A percentile compares a stretch with the other conserved stretches of the same genome.
These are phyloP conservation scores for Arachnomyces sp. DNA, from an alignment of 2,329 filamentous ascomycete species.

Conservation along the genomic window DNA sequence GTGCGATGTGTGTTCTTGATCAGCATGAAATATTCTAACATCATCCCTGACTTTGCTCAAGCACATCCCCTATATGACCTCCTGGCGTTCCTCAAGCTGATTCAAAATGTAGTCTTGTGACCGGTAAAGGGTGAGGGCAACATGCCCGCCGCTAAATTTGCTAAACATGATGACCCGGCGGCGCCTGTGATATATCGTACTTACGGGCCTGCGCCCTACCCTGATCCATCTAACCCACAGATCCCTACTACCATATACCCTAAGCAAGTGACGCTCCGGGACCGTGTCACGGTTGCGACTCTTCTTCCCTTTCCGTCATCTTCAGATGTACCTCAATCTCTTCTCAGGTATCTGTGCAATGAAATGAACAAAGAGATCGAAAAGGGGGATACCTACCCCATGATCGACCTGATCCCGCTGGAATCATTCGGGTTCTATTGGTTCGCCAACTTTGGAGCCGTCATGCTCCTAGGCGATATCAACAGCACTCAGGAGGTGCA, in stretches of 20 bases:
- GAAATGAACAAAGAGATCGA: slow-evolving; percentile 87
- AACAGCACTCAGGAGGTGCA: slow-evolving; percentile 51
- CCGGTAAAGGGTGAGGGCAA: slow-evolving; percentile 13
- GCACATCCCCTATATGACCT: too few relatives aligned
- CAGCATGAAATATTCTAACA: too few relatives aligned
- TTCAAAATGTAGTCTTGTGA: slow-evolving; percentile 12
- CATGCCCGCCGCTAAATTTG: slow-evolving; percentile 70
- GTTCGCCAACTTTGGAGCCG: slow-evolving; percentile 83
- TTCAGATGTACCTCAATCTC: slow-evolving; percentile 64
- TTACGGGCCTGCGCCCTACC: slow-evolving; percentile 59
- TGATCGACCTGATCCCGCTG: slow-evolving; percentile 68
- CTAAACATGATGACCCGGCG: slow-evolving; percentile 56
- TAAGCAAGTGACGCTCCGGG: slow-evolving; percentile 72
- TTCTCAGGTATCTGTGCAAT: slow-evolving; percentile 71
- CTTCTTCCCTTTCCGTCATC: slow-evolving; percentile 75
- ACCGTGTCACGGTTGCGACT: slow-evolving; percentile 76
- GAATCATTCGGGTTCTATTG: slow-evolving; percentile 74
- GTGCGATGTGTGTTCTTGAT: too few relatives aligned
- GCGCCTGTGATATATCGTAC: slow-evolving; percentile 63
- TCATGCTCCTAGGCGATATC: slow-evolving; percentile 77
- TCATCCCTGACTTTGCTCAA: too few relatives aligned
- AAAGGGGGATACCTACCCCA: slow-evolving; percentile 85
- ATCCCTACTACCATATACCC: slow-evolving; percentile 63
- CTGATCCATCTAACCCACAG: slow-evolving; percentile 53
- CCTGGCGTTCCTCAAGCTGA: too few relatives aligned